Percentiles rank a stretch among this genome's conserved stretches.
These are phyloP conservation scores for Alternaria arborescens DNA, from an alignment of 2,329 filamentous ascomycete genomes.

Conservation along the genomic window DNA sequence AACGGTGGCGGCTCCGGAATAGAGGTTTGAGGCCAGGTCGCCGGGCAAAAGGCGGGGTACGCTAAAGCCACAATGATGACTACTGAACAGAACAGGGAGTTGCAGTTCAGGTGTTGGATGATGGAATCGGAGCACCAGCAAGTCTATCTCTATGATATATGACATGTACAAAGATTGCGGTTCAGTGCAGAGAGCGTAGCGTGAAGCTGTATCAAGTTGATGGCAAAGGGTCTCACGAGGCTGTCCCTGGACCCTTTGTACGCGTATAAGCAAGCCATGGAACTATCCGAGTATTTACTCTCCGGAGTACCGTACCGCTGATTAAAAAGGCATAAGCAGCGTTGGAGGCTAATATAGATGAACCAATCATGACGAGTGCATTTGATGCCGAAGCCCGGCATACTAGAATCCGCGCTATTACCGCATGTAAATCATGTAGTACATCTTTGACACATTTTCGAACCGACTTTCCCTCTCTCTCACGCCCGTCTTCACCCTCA, in stretches of 20 bases:
- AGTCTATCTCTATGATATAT: background rate
- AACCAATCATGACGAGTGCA: conserved; percentile 35
- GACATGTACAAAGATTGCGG: background rate
- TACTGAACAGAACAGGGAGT: background rate
- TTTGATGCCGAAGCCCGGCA: conserved; percentile 38
- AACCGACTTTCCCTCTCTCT: conserved; percentile 9
- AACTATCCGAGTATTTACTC: conserved; percentile 23
- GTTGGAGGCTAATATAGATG: conserved; percentile 5
- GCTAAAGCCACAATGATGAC: background rate
- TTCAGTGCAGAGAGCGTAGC: background rate
- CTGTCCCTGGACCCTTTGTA: conserved; percentile 14
- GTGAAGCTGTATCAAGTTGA: background rate
- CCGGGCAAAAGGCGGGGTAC: conserved; percentile 10
- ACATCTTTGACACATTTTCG: conserved; percentile 23
- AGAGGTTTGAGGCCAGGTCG: background rate
- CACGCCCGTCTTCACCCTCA: conserved; percentile 1
- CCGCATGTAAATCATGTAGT: conserved; percentile 14
- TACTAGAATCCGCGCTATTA: conserved; percentile 31
- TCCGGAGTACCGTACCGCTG: conserved; percentile 19
- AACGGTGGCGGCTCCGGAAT: background rate
- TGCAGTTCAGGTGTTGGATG: background rate
- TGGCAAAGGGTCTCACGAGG: background rate
- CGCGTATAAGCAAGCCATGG: conserved; percentile 18
- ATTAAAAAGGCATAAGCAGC: conserved; percentile 26
- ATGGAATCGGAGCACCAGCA: background rate